Conservation (phyloP, 2,329 filamentous ascomycete species). For the Calonectria leucothoes region DNA sequence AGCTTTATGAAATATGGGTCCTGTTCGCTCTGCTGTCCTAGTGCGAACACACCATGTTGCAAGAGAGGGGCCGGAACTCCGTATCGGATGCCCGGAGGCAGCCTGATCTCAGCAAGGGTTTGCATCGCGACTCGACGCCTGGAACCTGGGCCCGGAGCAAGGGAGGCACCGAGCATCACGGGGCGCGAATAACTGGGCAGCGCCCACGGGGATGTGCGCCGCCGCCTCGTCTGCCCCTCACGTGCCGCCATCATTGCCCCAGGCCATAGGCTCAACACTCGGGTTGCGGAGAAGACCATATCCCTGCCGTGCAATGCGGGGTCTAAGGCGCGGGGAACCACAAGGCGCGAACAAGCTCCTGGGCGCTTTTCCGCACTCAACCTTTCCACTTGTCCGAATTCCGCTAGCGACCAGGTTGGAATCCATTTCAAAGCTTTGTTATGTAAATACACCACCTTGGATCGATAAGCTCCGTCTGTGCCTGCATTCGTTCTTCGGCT, state of each 20-base stretch:
- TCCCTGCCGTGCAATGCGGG: conserved; percentile 1
- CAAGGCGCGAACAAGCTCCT: background rate
- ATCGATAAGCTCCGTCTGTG: background rate
- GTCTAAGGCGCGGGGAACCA: background rate
- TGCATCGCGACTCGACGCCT: background rate
- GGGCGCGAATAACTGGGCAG: background rate
- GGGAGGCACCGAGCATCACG: background rate
- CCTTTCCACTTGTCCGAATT: conserved; percentile 2
- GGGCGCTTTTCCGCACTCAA: background rate
- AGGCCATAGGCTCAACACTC: background rate
- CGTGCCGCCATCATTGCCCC: background rate
- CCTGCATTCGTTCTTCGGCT: background rate
- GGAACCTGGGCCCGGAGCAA: background rate
- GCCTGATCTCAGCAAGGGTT: background rate
- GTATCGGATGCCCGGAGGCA: conserved; percentile 7
- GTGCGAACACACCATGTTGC: conserved; percentile 1
- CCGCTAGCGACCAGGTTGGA: background rate
- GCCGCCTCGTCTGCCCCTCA: background rate
- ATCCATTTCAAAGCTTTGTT: background rate
- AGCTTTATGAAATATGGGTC: conserved; percentile 6
- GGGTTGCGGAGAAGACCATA: background rate
- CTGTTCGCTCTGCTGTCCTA: background rate
- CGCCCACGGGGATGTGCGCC: background rate
- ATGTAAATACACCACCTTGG: background rate
- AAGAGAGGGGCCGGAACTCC: background rate